Percentiles rank a stretch among this genome's conserved stretches.
These are phyloP conservation scores for Aureobasidium uvarum DNA, from an alignment of 2,329 filamentous ascomycete species.

Conservation along the genomic window DNA sequence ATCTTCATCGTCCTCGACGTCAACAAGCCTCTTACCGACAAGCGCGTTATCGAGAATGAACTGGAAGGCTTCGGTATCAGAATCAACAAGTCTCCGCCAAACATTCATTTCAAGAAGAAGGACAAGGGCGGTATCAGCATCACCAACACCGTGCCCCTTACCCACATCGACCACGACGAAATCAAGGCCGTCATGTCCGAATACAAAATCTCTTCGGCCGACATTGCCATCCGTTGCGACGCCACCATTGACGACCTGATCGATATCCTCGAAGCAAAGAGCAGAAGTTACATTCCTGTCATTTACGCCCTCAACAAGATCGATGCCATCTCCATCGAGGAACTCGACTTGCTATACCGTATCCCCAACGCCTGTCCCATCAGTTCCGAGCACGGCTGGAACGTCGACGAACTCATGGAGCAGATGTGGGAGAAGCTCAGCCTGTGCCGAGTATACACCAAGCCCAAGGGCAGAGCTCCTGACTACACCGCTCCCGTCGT, in stretches of 20 bases:
- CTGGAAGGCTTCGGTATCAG: conserved; percentile 96
- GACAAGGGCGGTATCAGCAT: conserved; percentile 97
- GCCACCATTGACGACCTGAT: conserved; percentile 97
- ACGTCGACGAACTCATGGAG: conserved; percentile 93
- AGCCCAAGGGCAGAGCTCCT: conserved; percentile 91
- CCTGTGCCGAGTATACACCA: conserved; percentile 91
- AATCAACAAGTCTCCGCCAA: conserved; percentile 95
- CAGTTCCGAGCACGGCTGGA: conserved; percentile 94
- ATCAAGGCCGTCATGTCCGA: conserved; percentile 98
- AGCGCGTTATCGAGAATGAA: conserved; percentile 91
- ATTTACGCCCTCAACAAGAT: conserved; percentile 99
- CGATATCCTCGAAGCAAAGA: conserved; percentile 91
- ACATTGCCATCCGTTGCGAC: conserved; percentile 97
- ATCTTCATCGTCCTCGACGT: conserved; percentile 99
- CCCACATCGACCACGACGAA: conserved; percentile 91
- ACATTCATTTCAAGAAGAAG: conserved; percentile 99
- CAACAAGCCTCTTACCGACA: conserved; percentile 97
- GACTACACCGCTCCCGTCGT: conserved; percentile 93
- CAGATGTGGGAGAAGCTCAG: conserved; percentile 98
- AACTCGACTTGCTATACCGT: conserved; percentile 90
- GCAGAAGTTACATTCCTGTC: conserved; percentile 95
- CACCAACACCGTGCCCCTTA: conserved; percentile 87
- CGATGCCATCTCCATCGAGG: conserved; percentile 95
- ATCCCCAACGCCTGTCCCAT: conserved; percentile 98
- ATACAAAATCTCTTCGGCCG: conserved; percentile 93